Conservation (phyloP, 306 rosid species). For the Prunus persica region Prunus_persica_NCBIv2 NC_034016.1:13906501-13907000, state of each 20-base stretch:
- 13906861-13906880: background rate
- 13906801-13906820: constrained; percentile 34
- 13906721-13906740: constrained; percentile 42
- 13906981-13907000: constrained; percentile 62
- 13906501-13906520: no score
- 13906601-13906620: background rate
- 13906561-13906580: no score
- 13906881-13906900: background rate
- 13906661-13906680: no score
- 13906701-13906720: constrained; percentile 18
- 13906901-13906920: constrained; percentile 33
- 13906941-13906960: constrained; percentile 64
- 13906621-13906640: background rate
- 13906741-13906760: constrained; percentile 70
- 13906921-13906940: constrained; percentile 48
- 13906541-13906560: background rate
- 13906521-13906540: background rate
- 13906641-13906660: background rate
- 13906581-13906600: background rate
- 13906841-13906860: constrained; percentile 1
- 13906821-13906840: background rate
- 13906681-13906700: background rate
- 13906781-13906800: constrained; percentile 60
- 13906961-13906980: constrained; percentile 59
- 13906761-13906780: constrained; percentile 63